Base-by-base conservation (phyloP, 371 early-diverging fungal species). In the Mucor racemosus region DNA sequence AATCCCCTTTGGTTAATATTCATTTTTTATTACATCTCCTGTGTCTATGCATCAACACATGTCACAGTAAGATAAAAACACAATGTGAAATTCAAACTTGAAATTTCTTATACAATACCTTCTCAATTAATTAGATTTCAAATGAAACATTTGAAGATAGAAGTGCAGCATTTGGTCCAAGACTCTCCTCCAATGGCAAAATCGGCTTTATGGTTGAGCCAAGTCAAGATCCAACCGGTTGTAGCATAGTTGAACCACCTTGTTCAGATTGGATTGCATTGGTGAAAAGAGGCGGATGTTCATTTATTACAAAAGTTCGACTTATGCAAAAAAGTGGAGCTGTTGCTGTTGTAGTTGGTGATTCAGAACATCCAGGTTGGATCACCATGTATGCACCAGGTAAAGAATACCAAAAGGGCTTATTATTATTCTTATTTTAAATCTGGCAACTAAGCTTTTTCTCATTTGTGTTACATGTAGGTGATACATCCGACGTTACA, bases 361-460 rank as follows among this genome's bases (percentile, higher is more conserved):
- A 95, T 76, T 82, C 88, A 46, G 82, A 84, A 46, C 76, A 76
- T 55, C 38, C 69, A 33, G 82, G 84, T 40, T 86, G 93, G 60
- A 84, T 95, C 55, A 94, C 94, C 64, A 96, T 96, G 96, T 95
- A 90, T 77, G 89, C 95, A 19, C 84, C 89, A 55, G 88, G 89
- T 86, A 81, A 80, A 54, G 26, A 26, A 26, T 1, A 26, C 26
- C 3, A 15, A 21, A 50, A 50, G 50, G 53, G 53, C 53, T 53
- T 53, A 21, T 19, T 41, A 26, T 10, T 56, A 41, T 36, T 55
- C 17, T 36, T 21, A 9, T 21, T 41, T 35, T 50, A 40, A 31
- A 64, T 39, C 13, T 26, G 50, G 40, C 26, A 57, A 64, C 53
- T 42, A 46, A 62, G 34, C 13, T 26, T 39, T 41, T 54, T 26